Conservation (phyloP, 768 basidiomycete genomes). For the Termitomyces titanicus region DNA sequence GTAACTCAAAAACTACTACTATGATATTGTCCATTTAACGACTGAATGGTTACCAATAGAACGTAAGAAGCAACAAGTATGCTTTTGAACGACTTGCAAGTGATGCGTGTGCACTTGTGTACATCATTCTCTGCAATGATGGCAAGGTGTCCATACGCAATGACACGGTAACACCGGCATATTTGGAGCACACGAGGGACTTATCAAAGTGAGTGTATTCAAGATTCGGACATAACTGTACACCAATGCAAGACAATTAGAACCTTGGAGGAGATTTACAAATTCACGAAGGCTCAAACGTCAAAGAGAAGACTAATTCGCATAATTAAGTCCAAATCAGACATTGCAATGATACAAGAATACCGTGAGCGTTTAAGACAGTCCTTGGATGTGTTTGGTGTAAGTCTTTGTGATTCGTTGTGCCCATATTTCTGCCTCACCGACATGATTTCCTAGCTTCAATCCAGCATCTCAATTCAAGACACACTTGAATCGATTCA, state of each 20-base stretch:
- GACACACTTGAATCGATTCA: neutral
- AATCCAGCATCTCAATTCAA: conserved; percentile 6
- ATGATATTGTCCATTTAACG: neutral
- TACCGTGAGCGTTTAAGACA: conserved; percentile 8
- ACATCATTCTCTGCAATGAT: neutral
- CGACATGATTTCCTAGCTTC: neutral
- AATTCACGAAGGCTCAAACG: neutral
- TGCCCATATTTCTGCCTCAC: neutral
- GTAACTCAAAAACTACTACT: neutral
- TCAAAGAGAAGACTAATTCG: neutral
- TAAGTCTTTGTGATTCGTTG: neutral
- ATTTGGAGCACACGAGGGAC: neutral
- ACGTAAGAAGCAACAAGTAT: conserved; percentile 8
- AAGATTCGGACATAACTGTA: neutral
- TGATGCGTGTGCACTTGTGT: conserved; percentile 12
- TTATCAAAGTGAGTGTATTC: neutral
- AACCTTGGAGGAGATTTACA: conserved; percentile 2
- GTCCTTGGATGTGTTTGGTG: conserved; percentile 5
- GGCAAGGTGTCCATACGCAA: neutral
- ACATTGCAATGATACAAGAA: conserved; percentile 5
- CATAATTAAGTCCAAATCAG: conserved; percentile 4
- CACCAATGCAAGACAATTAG: neutral
- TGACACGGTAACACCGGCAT: neutral
- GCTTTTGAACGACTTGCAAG: conserved; percentile 5
- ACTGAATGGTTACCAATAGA: neutral